Evolutionary conservation across 2,329 filamentous ascomycete species (phyloP).

Genomic region (Cladosporium sp.): DNA sequence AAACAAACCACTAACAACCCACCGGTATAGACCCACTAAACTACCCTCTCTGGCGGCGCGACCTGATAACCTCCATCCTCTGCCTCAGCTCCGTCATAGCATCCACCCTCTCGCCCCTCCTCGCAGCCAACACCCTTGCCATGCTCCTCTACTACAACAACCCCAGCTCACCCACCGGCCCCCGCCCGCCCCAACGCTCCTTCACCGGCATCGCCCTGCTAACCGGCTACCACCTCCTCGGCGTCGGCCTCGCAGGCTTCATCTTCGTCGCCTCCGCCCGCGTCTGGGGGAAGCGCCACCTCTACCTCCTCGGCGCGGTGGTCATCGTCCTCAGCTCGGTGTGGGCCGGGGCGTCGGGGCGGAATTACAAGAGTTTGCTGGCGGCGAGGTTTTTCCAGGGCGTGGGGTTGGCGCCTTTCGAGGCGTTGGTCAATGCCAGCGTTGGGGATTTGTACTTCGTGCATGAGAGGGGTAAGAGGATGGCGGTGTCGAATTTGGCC

Average conservation of each 20-base stretch:
- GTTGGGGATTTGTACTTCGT: constrained; percentile 91
- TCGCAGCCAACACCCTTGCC: constrained; percentile 82
- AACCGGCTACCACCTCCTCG: constrained; percentile 83
- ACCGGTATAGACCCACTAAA: constrained; percentile 47
- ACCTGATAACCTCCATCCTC: constrained; percentile 72
- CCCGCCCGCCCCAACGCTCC: constrained; percentile 33
- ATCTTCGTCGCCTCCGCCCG: constrained; percentile 83
- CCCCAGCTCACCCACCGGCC: neutral
- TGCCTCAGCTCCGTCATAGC: constrained; percentile 80
- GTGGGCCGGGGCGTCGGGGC: constrained; percentile 70
- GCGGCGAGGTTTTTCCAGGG: constrained; percentile 83
- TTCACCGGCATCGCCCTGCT: constrained; percentile 77
- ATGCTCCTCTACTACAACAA: constrained; percentile 61
- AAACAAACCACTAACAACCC: neutral
- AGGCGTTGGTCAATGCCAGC: constrained; percentile 81
- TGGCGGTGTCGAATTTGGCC: constrained; percentile 73
- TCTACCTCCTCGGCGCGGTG: constrained; percentile 73
- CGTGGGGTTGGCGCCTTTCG: constrained; percentile 80
- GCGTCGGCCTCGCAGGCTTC: constrained; percentile 74
- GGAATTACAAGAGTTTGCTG: constrained; percentile 67
- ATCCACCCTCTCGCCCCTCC: constrained; percentile 76
- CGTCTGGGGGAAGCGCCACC: constrained; percentile 88
- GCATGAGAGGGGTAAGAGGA: constrained; percentile 74
- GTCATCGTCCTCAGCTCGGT: constrained; percentile 69
- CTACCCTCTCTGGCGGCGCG: constrained; percentile 84